Base-by-base conservation (phyloP, 495 filamentous ascomycete genomes). In the Thermothielavioides terrestris region DNA sequence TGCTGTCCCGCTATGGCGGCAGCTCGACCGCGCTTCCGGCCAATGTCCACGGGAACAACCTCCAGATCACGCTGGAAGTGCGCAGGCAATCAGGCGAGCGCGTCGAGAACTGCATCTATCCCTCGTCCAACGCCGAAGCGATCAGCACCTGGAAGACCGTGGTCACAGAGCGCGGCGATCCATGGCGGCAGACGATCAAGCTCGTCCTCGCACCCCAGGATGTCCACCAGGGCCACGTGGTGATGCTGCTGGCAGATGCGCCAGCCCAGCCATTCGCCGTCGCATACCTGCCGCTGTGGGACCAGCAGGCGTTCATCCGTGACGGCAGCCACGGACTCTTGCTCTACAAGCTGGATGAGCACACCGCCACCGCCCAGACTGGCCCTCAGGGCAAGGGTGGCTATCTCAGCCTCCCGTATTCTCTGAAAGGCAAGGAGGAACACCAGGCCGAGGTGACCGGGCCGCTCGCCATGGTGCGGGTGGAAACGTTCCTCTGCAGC, bases 201-300 rank as follows among this genome's bases (percentile, higher is more conserved):
- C 79, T 99, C 11, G 83, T 81, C 14, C 81, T 99, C 30, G 75
- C 82, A 10, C 80, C 86, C 0, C 77, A 89, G 23, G 84, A 95
- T 55, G 90, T 97, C 7, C 80, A 82, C 4, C 81, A 77, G 21
- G 83, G 86, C 6, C 94, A 99, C 68, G 72, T 97, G 23, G 86
- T 95, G 18, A 86, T 97, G 79, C 86, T 84, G 46, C 64, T 99
- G 35, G 83, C 88, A 3, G 86, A 95, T 67, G 78, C 86, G 18
- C 88, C 89, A 0, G 80, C 82, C 42, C 84, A 85, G 35, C 88
- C 92, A 0, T 94, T 96, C 60, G 90, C 92, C 14, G 75, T 95
- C 30, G 84, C 84, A 11, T 91, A 89, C 78, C 83, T 99, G 76
- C 92, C 94, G 1, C 72, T 99, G 0, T 97, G 94, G 94, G 84